Evolutionary conservation across 2,329 filamentous ascomycete genomes (phyloP), one percentile per base, ranked within the genome.

Genomic region (Zelopaecilomyces penicillatus): DNA sequence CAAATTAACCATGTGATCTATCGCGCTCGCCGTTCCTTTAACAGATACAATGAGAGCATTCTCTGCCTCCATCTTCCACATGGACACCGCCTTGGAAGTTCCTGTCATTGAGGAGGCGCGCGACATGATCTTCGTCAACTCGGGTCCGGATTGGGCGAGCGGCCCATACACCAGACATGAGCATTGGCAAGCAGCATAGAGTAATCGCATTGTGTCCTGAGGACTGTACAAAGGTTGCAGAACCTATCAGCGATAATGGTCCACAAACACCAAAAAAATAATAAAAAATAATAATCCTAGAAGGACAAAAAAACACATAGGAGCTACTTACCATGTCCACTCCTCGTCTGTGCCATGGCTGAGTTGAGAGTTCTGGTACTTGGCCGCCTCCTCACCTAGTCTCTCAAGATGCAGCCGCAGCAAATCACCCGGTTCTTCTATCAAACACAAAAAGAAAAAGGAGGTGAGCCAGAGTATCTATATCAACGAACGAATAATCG

Each of bases 1-100:
- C 11, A 56, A 42, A 31, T 57, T 57, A 3, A 56, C 55, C 41
- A 56, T 52, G 32, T 56, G 54, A 27, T 57, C 55, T 2, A 50
- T 39, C 28, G 44, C 42, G 30, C 48, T 49, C 0, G 52, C 50
- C 1, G 55, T 55, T 0, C 55, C 55, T 19, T 54, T 41, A 7
- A 57, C 43, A 5, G 54, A 49, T 4, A 56, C 49, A 34, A 55
- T 47, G 1, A 57, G 26, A 1, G 49, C 45, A 1, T 49, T 49
- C 4, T 35, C 41, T 5, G 47, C 34, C 3, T 44, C 43, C 2
- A 41, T 38, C 27, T 51, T 54, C 52, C 54, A 57, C 29, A 55
- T 50, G 1, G 54, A 55, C 2, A 50, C 44, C 4, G 54, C 52
- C 34, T 56, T 56, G 5, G 47, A 44, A 11, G 44, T 53, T 0